phyloP scores from a whole-genome alignment of 495 filamentous ascomycete genomes.

The Penicillium canescens region DNA sequence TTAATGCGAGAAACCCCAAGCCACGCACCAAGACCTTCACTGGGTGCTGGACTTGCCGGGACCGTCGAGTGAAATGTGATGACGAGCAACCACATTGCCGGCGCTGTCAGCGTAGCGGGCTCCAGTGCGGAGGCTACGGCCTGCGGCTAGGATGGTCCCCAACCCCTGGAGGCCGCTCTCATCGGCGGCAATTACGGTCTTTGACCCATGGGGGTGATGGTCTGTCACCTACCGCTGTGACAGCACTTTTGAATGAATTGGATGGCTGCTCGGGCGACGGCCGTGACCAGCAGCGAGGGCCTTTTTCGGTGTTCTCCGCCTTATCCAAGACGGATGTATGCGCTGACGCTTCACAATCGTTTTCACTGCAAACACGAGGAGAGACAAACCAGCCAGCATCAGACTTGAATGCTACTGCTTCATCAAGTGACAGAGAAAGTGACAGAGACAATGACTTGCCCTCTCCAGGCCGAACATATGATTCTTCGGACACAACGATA shows the following conservation, averaged over 20 bases:
- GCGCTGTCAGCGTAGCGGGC: slow-evolving; percentile 37
- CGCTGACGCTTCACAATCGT: no score
- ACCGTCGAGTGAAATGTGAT: slow-evolving; percentile 46
- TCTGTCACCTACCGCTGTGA: slow-evolving; percentile 22
- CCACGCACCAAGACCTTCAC: slow-evolving; percentile 28
- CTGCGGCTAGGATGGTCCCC: slow-evolving; percentile 27
- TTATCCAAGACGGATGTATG: background rate
- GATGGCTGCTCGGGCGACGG: slow-evolving; percentile 20
- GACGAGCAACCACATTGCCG: slow-evolving; percentile 40
- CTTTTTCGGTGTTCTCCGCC: slow-evolving; percentile 27
- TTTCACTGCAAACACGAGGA: background rate
- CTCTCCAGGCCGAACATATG: background rate
- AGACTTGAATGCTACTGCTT: background rate
- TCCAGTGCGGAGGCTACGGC: slow-evolving; percentile 44
- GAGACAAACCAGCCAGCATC: background rate
- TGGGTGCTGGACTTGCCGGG: slow-evolving; percentile 33
- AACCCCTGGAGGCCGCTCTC: slow-evolving; percentile 16
- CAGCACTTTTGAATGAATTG: slow-evolving; percentile 17
- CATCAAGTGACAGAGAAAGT: background rate
- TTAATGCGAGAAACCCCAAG: slow-evolving; percentile 17
- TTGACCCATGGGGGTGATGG: slow-evolving; percentile 2
- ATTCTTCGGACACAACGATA: background rate
- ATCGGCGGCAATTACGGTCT: slow-evolving; percentile 19
- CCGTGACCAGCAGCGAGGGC: slow-evolving; percentile 19
- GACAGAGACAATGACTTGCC: background rate